Base-by-base conservation (phyloP, 768 basidiomycete species). In the Paxillus rubicundulus region DNA sequence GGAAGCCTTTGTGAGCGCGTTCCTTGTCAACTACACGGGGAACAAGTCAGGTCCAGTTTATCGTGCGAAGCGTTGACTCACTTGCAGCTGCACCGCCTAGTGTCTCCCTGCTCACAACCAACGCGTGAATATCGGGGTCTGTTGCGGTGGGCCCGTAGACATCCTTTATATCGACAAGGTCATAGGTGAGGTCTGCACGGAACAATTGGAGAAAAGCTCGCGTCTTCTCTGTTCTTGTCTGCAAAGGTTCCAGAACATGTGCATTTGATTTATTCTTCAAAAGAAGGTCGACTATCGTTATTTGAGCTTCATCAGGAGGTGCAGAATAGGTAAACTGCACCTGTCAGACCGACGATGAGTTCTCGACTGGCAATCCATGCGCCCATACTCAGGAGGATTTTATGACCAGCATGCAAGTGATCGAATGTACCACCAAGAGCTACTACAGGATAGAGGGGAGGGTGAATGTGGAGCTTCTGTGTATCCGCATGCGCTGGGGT, bases 341-440 rank as follows among this genome's bases (percentile, higher is more conserved):
- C 87, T 48, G 92, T 90, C 36, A 98, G 74, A 5, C 97, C 97
- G 57, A 98, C 84, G 55, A 98, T 91, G 62, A 98, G 72, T 68
- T 93, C 94, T 56, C 77, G 68, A 40, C 71, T 66, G 0, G 94
- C 77, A 50, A 98, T 84, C 80, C 87, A 93, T 1, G 90, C 85
- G 12, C 83, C 87, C 85, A 97, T 92, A 63, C 92, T 90, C 10
- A 99, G 80, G 27, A 99, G 81, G 54, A 99, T 95, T 72, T 97
- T 97, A 74, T 99, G 97, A 0, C 96, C 97, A 4, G 93, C 84
- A 65, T 99, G 97, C 14, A 99, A 81, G 68, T 98, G 97, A 71
- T 99, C 97, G 70, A 98, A 98, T 0, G 97, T 98, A 0, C 97
- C 97, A 6, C 97, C 96, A 8, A 98, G 77, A 0, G 84, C 88